These are phyloP conservation scores for Pythium myriotylum DNA, from an alignment of 352 stramenopile species.

Conservation along the genomic window DNA sequence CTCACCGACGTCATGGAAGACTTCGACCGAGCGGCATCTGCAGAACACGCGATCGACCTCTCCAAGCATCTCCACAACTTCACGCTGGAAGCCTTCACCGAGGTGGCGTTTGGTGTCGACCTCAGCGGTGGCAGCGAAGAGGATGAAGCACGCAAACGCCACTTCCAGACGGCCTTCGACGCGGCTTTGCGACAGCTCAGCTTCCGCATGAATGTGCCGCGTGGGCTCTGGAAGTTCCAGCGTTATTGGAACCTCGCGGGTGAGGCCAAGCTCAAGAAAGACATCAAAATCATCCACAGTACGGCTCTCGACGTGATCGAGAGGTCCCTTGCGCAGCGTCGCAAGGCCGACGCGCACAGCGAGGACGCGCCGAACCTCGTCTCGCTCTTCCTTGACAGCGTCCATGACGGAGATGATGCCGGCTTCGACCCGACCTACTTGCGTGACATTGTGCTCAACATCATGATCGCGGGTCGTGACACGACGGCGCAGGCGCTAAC, in stretches of 20 bases:
- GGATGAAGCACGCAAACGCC: conserved; percentile 30
- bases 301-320: conserved; percentile 44
- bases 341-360: not conserved
- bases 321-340: conserved; percentile 31
- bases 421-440: conserved; percentile 38
- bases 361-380: conserved; percentile 6
- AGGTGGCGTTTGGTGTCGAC: conserved; percentile 70
- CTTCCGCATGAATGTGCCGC: conserved; percentile 41
- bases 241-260: conserved; percentile 35
- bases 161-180: conserved; percentile 63
- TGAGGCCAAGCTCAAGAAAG: conserved; percentile 34
- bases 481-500: conserved; percentile 70
- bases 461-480: conserved; percentile 80
- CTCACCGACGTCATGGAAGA: conserved; percentile 27
- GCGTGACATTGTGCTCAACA: conserved; percentile 81
- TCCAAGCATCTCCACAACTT: conserved; percentile 49
- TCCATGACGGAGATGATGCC: not conserved
- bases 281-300: conserved; percentile 42
- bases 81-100: conserved; percentile 67
- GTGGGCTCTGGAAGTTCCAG: conserved; percentile 51
- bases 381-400: conserved; percentile 35
- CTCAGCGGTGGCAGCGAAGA: conserved; percentile 37
- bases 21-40: conserved; percentile 16
- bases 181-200: conserved; percentile 33
- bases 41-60: conserved; percentile 35